Evolutionary conservation across 2,329 filamentous ascomycete species (phyloP).

Genomic region (Sclerotinia trifoliorum): DNA sequence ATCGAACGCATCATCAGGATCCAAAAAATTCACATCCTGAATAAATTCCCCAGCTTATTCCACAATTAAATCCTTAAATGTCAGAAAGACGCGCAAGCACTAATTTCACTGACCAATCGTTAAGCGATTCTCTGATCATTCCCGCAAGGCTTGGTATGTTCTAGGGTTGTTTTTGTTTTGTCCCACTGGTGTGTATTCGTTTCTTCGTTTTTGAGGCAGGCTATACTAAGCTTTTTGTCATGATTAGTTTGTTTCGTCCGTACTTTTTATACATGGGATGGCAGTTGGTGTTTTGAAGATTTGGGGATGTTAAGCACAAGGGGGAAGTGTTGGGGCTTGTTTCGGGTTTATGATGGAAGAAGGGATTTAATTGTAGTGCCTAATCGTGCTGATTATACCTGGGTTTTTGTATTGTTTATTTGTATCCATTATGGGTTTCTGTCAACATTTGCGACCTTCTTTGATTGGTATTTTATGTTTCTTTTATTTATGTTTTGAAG

Average conservation of each 20-base stretch:
- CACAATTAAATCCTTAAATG: background rate
- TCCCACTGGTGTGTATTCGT: background rate
- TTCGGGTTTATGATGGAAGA: background rate
- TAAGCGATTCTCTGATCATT: background rate
- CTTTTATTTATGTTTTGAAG: background rate
- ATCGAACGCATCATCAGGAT: background rate
- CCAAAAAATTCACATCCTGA: background rate
- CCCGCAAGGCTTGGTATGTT: slow-evolving; percentile 11
- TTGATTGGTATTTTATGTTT: background rate
- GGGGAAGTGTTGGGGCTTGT: background rate
- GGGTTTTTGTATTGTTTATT: background rate
- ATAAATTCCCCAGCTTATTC: background rate
- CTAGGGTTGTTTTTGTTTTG: no score
- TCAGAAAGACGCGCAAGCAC: slow-evolving; percentile 9
- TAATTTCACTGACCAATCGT: background rate
- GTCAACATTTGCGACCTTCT: background rate
- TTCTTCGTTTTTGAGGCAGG: background rate
- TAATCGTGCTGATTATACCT: background rate
- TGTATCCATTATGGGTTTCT: background rate
- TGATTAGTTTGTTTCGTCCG: background rate
- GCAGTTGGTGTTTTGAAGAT: background rate
- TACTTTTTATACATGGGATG: background rate
- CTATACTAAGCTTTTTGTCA: background rate
- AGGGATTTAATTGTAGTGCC: background rate
- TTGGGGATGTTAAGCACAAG: background rate